Conservation (phyloP, 306 rosid species). For the Luffa acutangula region DNA sequence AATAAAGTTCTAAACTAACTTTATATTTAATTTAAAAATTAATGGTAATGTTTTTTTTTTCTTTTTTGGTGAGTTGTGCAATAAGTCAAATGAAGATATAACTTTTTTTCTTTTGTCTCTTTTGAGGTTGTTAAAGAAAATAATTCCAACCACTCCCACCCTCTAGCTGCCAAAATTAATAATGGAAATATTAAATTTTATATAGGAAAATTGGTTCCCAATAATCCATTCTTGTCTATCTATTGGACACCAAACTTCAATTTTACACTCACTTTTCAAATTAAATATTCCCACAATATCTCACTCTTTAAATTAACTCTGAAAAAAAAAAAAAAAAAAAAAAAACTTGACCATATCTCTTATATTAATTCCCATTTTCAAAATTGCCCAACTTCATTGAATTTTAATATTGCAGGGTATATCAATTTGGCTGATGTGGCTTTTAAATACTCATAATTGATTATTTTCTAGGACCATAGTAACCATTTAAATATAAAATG, state of each 20-base stretch:
- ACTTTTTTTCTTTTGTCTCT: background rate
- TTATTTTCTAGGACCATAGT: too few relatives aligned
- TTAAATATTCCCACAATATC: background rate
- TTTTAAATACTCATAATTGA: too few relatives aligned
- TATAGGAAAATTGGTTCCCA: background rate
- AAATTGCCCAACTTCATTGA: background rate
- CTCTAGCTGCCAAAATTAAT: background rate
- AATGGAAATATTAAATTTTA: background rate
- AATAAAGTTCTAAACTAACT: background rate
- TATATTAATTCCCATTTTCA: background rate
- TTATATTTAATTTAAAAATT: background rate
- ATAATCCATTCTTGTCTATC: background rate
- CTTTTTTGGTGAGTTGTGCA: background rate
- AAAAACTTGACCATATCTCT: background rate
- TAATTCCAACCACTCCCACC: conserved; percentile 13
- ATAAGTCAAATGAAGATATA: conserved; percentile 1
- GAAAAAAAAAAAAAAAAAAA: background rate
- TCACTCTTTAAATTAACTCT: background rate
- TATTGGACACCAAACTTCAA: background rate
- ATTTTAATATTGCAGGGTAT: too few relatives aligned
- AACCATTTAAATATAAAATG: too few relatives aligned
- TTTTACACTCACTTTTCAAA: background rate
- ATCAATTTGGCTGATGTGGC: background rate
- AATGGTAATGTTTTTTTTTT: background rate
- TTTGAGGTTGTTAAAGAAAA: conserved; percentile 10